Evolutionary conservation across 768 basidiomycete species (phyloP), one percentile per base, ranked within the genome.

Genomic region (Lactarius psammicola): DNA sequence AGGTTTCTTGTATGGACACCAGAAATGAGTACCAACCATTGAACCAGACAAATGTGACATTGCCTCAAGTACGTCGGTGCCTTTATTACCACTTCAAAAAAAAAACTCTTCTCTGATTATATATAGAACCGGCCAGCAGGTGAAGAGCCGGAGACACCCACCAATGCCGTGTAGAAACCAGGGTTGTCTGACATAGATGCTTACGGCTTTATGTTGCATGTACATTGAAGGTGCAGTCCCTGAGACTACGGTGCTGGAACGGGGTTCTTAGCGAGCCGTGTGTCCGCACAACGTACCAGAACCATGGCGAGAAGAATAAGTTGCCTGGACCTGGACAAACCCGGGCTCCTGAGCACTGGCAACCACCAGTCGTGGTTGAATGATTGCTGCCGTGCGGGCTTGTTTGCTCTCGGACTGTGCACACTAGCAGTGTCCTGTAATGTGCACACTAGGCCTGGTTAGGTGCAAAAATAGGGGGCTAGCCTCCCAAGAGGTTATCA

Each of bases 231-330:
- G 11, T 23, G 46, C 44, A 11, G 44, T 26, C 46, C 46, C 46
- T 49, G 20, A 49, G 23, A 23, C 44, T 23, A 23, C 4, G 17
- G 11, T 49, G 5, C 23, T 49, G 46, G 46, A 33, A 54, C 38
- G 30, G 38, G 57, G 28, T 53, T 59, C 46, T 26, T 49, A 46
- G 26, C 10, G 26, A 26, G 46, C 23, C 13, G 23, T 23, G 9
- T 33, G 23, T 13, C 34, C 7, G 8, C 44, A 56, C 56, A 57
- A 20, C 7, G 64, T 54, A 46, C 64, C 59, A 60, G 40, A 53
- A 54, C 57, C 53, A 60, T 28, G 59, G 57, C 8, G 31, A 40
- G 38, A 55, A 55, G 40, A 60, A 28, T 46, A 53, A 36, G 58
- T 49, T 26, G 13, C 49, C 23, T 26, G 20, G 26, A 51, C 26